Percentiles rank a stretch among this genome's conserved stretches.
Evolutionary conservation across 768 basidiomycete genomes (phyloP).

Genomic region (Tulasnella sp.): DNA sequence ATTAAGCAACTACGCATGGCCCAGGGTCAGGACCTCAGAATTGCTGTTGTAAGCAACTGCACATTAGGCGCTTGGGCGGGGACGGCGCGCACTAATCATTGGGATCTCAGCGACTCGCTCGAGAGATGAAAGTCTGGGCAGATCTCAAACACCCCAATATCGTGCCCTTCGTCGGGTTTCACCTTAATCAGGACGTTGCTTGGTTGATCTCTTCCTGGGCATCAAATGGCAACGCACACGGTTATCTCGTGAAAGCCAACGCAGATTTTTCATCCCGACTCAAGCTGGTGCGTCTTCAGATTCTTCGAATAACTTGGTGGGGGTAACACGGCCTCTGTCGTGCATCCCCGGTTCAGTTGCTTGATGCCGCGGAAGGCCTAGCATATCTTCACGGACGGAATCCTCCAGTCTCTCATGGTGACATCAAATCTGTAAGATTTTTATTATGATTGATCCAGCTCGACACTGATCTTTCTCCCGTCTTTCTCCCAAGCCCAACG

Average conservation of each 20-base stretch:
- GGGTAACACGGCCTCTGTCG: background rate
- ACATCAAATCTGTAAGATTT: slow-evolving; percentile 36
- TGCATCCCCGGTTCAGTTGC: slow-evolving; percentile 18
- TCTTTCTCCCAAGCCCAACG: slow-evolving; percentile 3
- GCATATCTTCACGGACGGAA: slow-evolving; percentile 33
- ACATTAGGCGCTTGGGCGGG: background rate
- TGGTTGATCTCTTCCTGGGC: background rate
- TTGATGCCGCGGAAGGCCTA: slow-evolving; percentile 35
- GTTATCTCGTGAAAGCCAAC: background rate
- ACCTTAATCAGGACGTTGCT: background rate
- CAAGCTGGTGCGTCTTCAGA: background rate
- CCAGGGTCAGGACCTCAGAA: background rate
- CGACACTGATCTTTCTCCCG: background rate
- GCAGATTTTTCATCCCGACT: background rate
- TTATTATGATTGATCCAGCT: background rate
- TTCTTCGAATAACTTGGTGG: background rate
- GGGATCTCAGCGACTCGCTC: background rate
- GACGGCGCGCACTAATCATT: background rate
- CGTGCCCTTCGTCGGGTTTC: background rate
- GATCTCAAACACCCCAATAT: background rate
- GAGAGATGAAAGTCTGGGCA: slow-evolving; percentile 10
- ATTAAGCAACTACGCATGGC: background rate
- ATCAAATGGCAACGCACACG: background rate
- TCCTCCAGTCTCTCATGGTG: slow-evolving; percentile 37
- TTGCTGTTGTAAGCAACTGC: background rate